These are phyloP conservation scores for Lactarius sp. DNA, from an alignment of 768 basidiomycete species.

Conservation along the genomic window DNA sequence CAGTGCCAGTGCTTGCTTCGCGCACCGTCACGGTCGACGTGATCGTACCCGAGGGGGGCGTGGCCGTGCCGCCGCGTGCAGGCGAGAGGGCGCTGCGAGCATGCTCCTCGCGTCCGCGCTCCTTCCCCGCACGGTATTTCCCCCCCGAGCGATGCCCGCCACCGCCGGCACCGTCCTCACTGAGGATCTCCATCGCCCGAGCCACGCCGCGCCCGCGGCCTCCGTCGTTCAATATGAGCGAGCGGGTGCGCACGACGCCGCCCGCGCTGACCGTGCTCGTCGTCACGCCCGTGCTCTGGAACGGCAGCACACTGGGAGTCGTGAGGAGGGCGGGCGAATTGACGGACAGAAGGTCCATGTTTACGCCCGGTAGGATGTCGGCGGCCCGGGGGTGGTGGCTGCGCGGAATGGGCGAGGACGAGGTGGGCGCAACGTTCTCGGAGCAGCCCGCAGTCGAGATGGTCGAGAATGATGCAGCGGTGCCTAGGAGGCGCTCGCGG, in stretches of 20 bases:
- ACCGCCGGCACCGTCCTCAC: background rate
- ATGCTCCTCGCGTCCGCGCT: slow-evolving; percentile 6
- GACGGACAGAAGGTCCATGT: slow-evolving; percentile 17
- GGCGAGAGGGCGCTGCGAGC: background rate
- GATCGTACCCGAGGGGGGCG: slow-evolving; percentile 2
- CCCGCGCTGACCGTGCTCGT: slow-evolving; percentile 25
- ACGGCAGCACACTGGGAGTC: slow-evolving; percentile 20
- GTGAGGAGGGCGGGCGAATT: slow-evolving; percentile 23
- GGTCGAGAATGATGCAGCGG: background rate
- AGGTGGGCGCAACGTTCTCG: background rate
- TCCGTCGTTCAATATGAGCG: slow-evolving; percentile 15
- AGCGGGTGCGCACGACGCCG: slow-evolving; percentile 25
- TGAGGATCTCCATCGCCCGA: slow-evolving; percentile 19
- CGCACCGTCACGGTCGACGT: slow-evolving; percentile 12
- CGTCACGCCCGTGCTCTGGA: slow-evolving; percentile 23
- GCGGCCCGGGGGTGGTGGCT: background rate
- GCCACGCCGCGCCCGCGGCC: slow-evolving; percentile 24
- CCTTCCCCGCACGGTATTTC: background rate
- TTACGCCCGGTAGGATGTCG: background rate
- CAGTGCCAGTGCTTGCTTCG: background rate
- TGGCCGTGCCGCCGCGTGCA: background rate
- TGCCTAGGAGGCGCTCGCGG: background rate
- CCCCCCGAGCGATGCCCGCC: background rate
- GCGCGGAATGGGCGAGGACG: background rate
- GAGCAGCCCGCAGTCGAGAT: slow-evolving; percentile 9